phyloP scores from a whole-genome alignment of 148 eudicot genomes.

The Simmondsia chinensis region DNA sequence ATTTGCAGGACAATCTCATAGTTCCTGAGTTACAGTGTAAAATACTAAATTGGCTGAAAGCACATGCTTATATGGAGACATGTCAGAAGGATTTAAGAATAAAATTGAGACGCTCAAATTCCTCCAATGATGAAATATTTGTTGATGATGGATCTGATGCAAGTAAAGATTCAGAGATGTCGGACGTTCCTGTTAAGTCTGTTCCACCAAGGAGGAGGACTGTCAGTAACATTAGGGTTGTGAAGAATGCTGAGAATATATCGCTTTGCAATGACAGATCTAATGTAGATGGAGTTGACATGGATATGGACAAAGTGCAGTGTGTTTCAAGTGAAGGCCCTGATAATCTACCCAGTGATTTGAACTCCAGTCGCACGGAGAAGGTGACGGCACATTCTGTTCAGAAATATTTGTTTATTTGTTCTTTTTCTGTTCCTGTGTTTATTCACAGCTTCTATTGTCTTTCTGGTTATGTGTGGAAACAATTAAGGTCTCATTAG shows the following conservation, averaged over 20 bases:
- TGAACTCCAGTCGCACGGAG: constrained; percentile 21
- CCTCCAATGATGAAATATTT: constrained; percentile 32
- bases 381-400: too few species aligned
- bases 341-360: constrained; percentile 19
- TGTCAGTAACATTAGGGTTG: constrained; percentile 36
- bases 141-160: constrained; percentile 32
- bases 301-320: constrained; percentile 13
- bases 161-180: constrained; percentile 26
- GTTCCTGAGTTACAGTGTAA: constrained; percentile 46
- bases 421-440: not conserved
- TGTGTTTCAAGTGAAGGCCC: constrained; percentile 19
- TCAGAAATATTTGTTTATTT: not conserved
- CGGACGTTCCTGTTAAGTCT: constrained; percentile 63
- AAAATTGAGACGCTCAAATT: constrained; percentile 28
- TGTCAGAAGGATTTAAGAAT: constrained; percentile 36
- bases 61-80: constrained; percentile 43
- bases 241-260: constrained; percentile 39
- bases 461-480: too few species aligned
- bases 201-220: constrained; percentile 74
- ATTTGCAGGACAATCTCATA: constrained; percentile 49
- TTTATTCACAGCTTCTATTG: too few species aligned
- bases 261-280: constrained; percentile 21
- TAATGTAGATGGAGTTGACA: constrained; percentile 20
- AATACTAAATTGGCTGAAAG: constrained; percentile 56
- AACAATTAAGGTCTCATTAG: too few species aligned